These are phyloP conservation scores for Apiospora pterosperma DNA, from an alignment of 2,329 filamentous ascomycete species.

Conservation along the genomic window DNA sequence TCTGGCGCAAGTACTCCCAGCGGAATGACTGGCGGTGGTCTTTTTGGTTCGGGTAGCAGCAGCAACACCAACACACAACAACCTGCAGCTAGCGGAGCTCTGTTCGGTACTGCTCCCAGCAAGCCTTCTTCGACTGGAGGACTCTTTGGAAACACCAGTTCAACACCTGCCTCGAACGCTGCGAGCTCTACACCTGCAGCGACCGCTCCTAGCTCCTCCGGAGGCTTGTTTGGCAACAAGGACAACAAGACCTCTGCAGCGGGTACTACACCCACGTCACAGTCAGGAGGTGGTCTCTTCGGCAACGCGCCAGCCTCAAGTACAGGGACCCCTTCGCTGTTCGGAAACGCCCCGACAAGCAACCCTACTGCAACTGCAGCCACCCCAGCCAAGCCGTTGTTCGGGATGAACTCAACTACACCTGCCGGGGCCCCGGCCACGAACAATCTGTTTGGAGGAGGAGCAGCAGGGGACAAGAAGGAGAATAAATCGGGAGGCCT, in stretches of 20 bases:
- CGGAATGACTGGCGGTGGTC: constrained; percentile 13
- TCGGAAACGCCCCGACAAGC: constrained; percentile 15
- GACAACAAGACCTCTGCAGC: constrained; percentile 17
- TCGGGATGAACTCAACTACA: constrained; percentile 49
- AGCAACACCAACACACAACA: constrained; percentile 13
- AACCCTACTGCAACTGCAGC: constrained; percentile 23
- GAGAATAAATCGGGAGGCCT: constrained; percentile 22
- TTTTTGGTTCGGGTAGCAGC: constrained; percentile 21
- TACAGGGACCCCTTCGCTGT: constrained; percentile 16
- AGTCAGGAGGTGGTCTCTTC: constrained; percentile 19
- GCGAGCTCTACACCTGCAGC: constrained; percentile 21
- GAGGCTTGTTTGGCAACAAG: constrained; percentile 25
- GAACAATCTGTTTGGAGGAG: background rate
- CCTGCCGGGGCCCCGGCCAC: constrained; percentile 53
- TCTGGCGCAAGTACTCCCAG: constrained; percentile 24
- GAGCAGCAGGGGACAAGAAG: constrained; percentile 15
- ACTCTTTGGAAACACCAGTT: constrained; percentile 27
- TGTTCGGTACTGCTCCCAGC: constrained; percentile 5
- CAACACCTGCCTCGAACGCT: constrained; percentile 21
- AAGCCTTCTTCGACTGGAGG: constrained; percentile 15
- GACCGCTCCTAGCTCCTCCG: constrained; percentile 14
- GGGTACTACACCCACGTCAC: constrained; percentile 16
- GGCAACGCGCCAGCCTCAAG: constrained; percentile 11
- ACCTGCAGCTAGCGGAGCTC: background rate
- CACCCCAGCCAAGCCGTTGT: constrained; percentile 46